Evolutionary conservation across 306 rosid genomes (phyloP), one percentile per base, ranked within the genome.

Genomic region (Styphnolobium japonicum): DNA sequence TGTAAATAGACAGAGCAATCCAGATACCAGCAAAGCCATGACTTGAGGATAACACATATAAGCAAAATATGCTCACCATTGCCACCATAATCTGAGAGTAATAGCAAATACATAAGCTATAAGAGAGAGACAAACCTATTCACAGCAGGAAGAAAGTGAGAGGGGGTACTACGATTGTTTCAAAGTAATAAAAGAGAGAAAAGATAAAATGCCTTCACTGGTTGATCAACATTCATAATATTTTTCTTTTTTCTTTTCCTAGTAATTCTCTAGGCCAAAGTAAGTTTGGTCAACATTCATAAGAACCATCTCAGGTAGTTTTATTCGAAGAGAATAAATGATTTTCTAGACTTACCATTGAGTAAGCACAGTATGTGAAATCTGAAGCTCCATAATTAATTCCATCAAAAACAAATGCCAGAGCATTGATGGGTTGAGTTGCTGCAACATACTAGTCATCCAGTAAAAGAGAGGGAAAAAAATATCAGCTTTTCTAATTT

Each of bases 361-460:
- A 94, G 81, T 27, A 90, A 45, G 98, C 96, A 21, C 94, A 88
- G 80, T 89, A 94, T 5, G 79, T 86, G 79, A 92, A 94, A 88
- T 94, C 98, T 55, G 98, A 92, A 62, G 94, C 97, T 62, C 97
- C 98, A 70, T 88, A 92, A 84, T 90, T 92, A 82, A 94, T 67
- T 48, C 98, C 98, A 58, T 94, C 97, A 19, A 94, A 94, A 71
- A 94, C 94, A 83, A 92, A 94, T 10, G 98, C 97, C 76, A 92
- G 76, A 40, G 93, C 86, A 75, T 92, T 92, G 51, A 94, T 84
- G 75, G 97, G 98, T 82, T 92, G 97, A 43, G 97, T 94, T 12
- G 83, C 97, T 75, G 97, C 98, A 69, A 94, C 94, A 88, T 88
- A 94, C 97, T 92, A 34, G 34, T 45, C 52, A 76, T 34, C 48